These are phyloP conservation scores for Cyclotella kingstonii DNA, from an alignment of 108 stramenopile genomes.

Conservation along the genomic window DNA sequence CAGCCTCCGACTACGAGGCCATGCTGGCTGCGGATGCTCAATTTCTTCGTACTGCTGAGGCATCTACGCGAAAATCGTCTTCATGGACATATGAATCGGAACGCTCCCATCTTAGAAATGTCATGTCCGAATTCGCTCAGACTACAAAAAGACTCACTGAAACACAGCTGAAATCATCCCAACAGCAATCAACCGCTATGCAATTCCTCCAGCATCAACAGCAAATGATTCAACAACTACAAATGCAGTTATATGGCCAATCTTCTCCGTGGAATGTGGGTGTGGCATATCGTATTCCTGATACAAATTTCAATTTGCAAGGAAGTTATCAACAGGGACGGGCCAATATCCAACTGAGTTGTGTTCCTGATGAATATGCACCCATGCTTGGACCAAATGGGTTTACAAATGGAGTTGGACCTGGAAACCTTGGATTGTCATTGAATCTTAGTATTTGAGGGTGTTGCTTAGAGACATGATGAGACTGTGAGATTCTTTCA, in stretches of 20 bases:
- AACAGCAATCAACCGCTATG: constrained; percentile 91
- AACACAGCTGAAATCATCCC: constrained; percentile 72
- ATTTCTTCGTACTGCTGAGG: constrained; percentile 83
- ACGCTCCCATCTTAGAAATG: constrained; percentile 66
- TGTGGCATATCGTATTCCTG: constrained; percentile 95
- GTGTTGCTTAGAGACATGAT: no score
- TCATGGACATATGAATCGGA: constrained; percentile 90
- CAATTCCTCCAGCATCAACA: constrained; percentile 93
- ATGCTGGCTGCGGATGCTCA: constrained; percentile 91
- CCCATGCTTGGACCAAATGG: constrained; percentile 95
- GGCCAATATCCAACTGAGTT: constrained; percentile 90
- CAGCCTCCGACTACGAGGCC: constrained; percentile 92
- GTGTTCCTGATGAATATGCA: constrained; percentile 95
- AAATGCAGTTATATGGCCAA: constrained; percentile 93
- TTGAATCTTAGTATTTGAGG: constrained; percentile 90
- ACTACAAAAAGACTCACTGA: constrained; percentile 79
- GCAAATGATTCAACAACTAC: constrained; percentile 93
- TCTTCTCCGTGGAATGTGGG: constrained; percentile 91
- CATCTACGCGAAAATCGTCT: constrained; percentile 73
- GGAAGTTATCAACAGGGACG: constrained; percentile 93
- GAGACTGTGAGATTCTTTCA: background rate
- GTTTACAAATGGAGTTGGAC: constrained; percentile 96
- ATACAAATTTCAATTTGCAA: constrained; percentile 95
- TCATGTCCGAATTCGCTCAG: constrained; percentile 86
- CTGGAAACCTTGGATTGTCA: constrained; percentile 94